Conservation (phyloP, 2,329 filamentous ascomycete species). For the Fusarium verrucosum region DNA sequence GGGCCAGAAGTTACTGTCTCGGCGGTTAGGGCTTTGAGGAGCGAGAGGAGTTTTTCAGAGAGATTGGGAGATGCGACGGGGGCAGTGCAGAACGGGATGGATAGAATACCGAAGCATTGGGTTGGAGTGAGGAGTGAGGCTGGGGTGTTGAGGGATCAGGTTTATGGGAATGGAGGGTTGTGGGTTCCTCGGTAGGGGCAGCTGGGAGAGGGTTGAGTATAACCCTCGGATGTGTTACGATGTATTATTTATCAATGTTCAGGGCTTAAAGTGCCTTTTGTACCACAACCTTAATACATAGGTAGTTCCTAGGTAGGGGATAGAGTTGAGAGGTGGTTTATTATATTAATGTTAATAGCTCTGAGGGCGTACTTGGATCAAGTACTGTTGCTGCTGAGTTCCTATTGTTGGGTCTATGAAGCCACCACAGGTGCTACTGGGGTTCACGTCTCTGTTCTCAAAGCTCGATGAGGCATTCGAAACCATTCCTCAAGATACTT, state of each 20-base stretch:
- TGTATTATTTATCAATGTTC: too few relatives aligned
- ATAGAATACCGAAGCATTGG: conserved; percentile 66
- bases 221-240: too few relatives aligned
- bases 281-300: too few relatives aligned
- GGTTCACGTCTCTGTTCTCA: too few relatives aligned
- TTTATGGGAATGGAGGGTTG: conserved; percentile 59
- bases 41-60: conserved; percentile 55
- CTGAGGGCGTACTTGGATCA: not conserved
- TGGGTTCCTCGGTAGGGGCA: too few relatives aligned
- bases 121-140: conserved; percentile 65
- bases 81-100: conserved; percentile 63
- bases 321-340: conserved; percentile 20
- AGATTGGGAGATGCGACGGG: conserved; percentile 59
- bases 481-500: too few relatives aligned
- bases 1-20: conserved; percentile 51
- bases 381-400: not conserved
- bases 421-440: too few relatives aligned
- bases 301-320: too few relatives aligned
- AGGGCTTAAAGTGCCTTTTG: too few relatives aligned
- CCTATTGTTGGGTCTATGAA: too few relatives aligned
- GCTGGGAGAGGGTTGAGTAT: too few relatives aligned
- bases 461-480: too few relatives aligned
- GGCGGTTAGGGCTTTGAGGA: conserved; percentile 52
- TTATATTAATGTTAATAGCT: not conserved
- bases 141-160: conserved; percentile 58